phyloP scores from a whole-genome alignment of 179 eudicot species.

The Corrigiola litoralis region DNA sequence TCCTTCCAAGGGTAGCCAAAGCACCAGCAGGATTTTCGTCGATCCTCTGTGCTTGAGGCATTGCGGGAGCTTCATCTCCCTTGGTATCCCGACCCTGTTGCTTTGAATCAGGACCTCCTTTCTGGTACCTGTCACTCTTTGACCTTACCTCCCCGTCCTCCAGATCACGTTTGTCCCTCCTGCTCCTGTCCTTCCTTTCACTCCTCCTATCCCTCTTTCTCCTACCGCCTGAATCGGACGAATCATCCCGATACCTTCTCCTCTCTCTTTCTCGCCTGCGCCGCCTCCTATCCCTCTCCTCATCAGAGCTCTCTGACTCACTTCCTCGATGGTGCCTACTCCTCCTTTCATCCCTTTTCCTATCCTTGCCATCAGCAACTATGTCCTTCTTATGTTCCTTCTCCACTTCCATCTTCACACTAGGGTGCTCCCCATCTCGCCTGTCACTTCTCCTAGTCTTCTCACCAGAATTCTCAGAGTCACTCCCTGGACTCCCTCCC shows the following conservation, averaged over 20 bases:
- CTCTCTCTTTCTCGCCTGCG: constrained; percentile 11
- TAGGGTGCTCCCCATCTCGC: no score
- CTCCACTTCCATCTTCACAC: no score
- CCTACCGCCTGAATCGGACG: constrained; percentile 9
- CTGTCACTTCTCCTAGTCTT: background rate
- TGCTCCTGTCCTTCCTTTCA: background rate
- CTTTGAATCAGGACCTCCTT: constrained; percentile 5
- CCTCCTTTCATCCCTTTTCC: constrained; percentile 1
- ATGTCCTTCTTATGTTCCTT: no score
- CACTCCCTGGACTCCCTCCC: no score
- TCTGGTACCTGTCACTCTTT: constrained; percentile 13
- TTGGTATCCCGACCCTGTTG: constrained; percentile 14
- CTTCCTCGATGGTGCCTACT: background rate
- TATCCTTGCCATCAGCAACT: no score
- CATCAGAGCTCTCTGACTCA: constrained; percentile 4
- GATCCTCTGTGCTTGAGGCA: constrained; percentile 11
- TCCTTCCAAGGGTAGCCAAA: constrained; percentile 48
- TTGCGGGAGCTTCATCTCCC: constrained; percentile 22
- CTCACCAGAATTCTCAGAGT: no score
- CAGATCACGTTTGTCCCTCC: constrained; percentile 11
- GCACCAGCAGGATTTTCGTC: constrained; percentile 28
- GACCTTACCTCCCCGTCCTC: constrained; percentile 9
- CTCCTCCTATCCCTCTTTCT: constrained; percentile 6
- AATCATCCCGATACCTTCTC: constrained; percentile 9
- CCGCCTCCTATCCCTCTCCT: constrained; percentile 7